phyloP scores from a whole-genome alignment of 805 yeast species.

The Suhomyces emberorum region DNA sequence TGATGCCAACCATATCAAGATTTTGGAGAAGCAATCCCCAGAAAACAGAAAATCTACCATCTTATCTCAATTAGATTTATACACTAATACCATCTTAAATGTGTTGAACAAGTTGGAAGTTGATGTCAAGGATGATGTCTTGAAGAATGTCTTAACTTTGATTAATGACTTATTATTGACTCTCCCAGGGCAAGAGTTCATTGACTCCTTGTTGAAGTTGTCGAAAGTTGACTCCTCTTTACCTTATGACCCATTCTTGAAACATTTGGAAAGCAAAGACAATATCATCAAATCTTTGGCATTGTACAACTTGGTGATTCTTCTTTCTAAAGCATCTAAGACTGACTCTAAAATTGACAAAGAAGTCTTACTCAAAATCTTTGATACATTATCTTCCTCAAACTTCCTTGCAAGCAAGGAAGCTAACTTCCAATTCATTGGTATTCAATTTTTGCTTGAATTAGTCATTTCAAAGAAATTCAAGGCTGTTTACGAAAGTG shows the following conservation, averaged over 20 bases:
- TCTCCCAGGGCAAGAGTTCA: conserved; percentile 30
- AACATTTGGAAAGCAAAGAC: conserved; percentile 53
- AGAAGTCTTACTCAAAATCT: conserved; percentile 37
- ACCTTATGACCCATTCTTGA: conserved; percentile 53
- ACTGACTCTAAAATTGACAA: conserved; percentile 23
- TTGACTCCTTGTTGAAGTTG: conserved; percentile 41
- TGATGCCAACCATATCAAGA: conserved; percentile 62
- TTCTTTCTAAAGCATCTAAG: conserved; percentile 35
- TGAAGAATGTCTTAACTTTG: conserved; percentile 61
- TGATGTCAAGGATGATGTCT: conserved; percentile 56
- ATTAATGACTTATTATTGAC: conserved; percentile 54
- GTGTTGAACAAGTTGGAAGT: conserved; percentile 47
- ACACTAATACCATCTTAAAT: conserved; percentile 52
- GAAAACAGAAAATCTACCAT: conserved; percentile 43
- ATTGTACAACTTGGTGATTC: conserved; percentile 50
- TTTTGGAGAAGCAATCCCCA: conserved; percentile 46
- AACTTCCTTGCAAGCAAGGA: conserved; percentile 30
- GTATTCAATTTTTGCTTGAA: conserved; percentile 61
- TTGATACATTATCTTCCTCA: conserved; percentile 32
- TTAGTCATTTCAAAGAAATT: conserved; percentile 53
- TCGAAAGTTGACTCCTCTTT: conserved; percentile 40
- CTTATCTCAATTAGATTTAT: conserved; percentile 44
- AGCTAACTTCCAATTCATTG: conserved; percentile 53
- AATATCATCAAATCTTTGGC: conserved; percentile 54
- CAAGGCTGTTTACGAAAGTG: conserved; percentile 46